phyloP scores from a whole-genome alignment of 1,284 basidiomycete genomes.

The Leccinum laetum region DNA sequence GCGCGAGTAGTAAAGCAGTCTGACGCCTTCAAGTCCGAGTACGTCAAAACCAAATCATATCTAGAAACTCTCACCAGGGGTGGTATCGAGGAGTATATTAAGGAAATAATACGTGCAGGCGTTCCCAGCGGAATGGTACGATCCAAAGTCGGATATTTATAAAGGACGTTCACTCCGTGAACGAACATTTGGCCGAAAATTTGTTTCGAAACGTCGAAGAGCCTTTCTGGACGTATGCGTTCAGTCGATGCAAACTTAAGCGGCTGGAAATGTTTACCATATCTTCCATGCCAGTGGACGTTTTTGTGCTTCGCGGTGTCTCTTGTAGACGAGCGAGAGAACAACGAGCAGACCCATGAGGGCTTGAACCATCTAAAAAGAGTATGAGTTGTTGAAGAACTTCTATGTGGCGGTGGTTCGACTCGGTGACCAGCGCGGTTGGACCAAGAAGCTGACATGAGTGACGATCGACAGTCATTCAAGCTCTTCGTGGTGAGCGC shows the following conservation, averaged over 20 bases:
- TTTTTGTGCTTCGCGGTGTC: slow-evolving; percentile 83
- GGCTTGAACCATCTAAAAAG: slow-evolving; percentile 68
- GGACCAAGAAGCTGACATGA: slow-evolving; percentile 69
- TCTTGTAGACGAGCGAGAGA: slow-evolving; percentile 83
- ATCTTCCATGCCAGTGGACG: slow-evolving; percentile 80
- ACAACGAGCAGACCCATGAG: slow-evolving; percentile 90
- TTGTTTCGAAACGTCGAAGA: slow-evolving; percentile 92
- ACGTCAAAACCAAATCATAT: slow-evolving; percentile 10
- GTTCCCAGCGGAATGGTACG: slow-evolving; percentile 69
- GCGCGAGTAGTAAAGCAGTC: slow-evolving; percentile 74
- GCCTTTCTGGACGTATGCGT: slow-evolving; percentile 42
- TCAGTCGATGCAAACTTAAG: slow-evolving; percentile 2
- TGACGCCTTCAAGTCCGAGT: slow-evolving; percentile 61
- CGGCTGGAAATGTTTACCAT: slow-evolving; percentile 56
- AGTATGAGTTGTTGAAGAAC: not conserved
- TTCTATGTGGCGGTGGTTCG: slow-evolving; percentile 8
- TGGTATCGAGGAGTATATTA: slow-evolving; percentile 94
- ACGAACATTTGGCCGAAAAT: slow-evolving; percentile 90
- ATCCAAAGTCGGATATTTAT: slow-evolving; percentile 65
- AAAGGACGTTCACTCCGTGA: slow-evolving; percentile 82
- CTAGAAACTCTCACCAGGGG: slow-evolving; percentile 60
- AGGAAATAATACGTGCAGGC: slow-evolving; percentile 94
- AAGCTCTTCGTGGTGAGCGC: slow-evolving; percentile 11
- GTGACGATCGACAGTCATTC: slow-evolving; percentile 46
- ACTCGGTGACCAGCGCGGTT: slow-evolving; percentile 56